Evolutionary conservation across 345 rosid species (phyloP), one percentile per base, ranked within the genome.

Genomic region (Capsella bursapastoris): DNA sequence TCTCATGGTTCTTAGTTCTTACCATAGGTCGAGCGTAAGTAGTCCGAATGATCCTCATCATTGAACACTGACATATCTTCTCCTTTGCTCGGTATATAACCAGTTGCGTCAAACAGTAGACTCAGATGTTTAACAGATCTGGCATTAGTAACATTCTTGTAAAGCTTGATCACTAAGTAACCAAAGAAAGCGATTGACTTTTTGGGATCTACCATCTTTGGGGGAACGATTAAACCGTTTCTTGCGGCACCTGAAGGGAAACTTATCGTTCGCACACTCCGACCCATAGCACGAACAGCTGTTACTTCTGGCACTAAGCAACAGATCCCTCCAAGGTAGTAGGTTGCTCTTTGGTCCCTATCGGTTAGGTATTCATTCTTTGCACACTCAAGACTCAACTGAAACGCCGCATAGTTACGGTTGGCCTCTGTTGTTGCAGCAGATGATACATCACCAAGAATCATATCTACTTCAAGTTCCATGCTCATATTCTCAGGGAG

Each of bases 361-460:
- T 22, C 29, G 12, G 28, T 27, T 14, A 50, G 7, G 10, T 50
- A 18, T 25, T 9, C 56, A 2, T 47, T 47, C 51, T 47, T 47
- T 6, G 22, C 22, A 7, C 51, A 15, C 9, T 51, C 48, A 14
- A 66, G 60, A 51, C 71, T 25, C 37, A 51, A 4, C 60, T 25
- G 25, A 37, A 66, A 66, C 5, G 60, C 71, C 6, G 49, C 1
- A 35, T 51, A 37, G 31, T 51, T 66, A 37, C n/a, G 60, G 0
- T 66, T 66, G 10, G 58, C 11, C 2, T 1, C 44, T 5, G 28
- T 15, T 3, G 68, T 3, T 37, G 41, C 41, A 49, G 47, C 8
- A 50, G 47, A 50, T 25, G 6, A 35, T 25, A 3, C 32, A 16
- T 50, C 70, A 34, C 70, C 71, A 11, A 66, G 35, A 51, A 66